These are phyloP conservation scores for Medicago ruthenica DNA, from an alignment of 306 rosid genomes.

Conservation along the genomic window DNA sequence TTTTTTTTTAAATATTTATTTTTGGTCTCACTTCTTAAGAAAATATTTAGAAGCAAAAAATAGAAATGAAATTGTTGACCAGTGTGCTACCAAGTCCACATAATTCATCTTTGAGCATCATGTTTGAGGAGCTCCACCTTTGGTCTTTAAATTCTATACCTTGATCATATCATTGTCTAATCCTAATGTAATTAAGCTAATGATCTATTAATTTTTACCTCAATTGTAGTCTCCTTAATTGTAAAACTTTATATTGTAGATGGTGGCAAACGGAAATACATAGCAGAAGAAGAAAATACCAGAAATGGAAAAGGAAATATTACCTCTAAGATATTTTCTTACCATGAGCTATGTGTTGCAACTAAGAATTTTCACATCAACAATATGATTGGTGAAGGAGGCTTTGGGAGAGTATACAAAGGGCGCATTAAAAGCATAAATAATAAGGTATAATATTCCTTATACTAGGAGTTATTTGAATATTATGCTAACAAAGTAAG, in stretches of 20 bases:
- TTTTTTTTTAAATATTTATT: not conserved
- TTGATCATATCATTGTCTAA: not conserved
- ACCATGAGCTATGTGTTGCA: conserved; percentile 69
- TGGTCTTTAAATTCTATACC: not conserved
- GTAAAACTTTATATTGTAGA: conserved; percentile 13
- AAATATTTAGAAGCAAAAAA: not conserved
- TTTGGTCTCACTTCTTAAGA: not conserved
- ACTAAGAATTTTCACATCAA: conserved; percentile 70
- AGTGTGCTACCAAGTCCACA: not conserved
- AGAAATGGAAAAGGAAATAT: conserved; percentile 77
- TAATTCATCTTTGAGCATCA: too few relatives aligned
- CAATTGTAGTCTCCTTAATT: not conserved
- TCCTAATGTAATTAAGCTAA: not conserved
- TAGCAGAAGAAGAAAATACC: conserved; percentile 52
- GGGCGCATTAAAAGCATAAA: conserved; percentile 59
- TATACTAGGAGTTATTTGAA: conserved; percentile 13
- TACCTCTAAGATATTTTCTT: conserved; percentile 61
- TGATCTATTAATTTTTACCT: not conserved
- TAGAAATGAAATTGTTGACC: not conserved
- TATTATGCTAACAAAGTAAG: not conserved
- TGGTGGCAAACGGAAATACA: conserved; percentile 40
- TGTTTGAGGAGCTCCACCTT: not conserved
- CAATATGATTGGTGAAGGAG: conserved; percentile 89
- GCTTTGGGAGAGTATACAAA: conserved; percentile 86
- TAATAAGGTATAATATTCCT: conserved; percentile 58